Evolutionary conservation across 768 basidiomycete species (phyloP), one percentile per base, ranked within the genome.

Genomic region (Auricularia cornea): DNA sequence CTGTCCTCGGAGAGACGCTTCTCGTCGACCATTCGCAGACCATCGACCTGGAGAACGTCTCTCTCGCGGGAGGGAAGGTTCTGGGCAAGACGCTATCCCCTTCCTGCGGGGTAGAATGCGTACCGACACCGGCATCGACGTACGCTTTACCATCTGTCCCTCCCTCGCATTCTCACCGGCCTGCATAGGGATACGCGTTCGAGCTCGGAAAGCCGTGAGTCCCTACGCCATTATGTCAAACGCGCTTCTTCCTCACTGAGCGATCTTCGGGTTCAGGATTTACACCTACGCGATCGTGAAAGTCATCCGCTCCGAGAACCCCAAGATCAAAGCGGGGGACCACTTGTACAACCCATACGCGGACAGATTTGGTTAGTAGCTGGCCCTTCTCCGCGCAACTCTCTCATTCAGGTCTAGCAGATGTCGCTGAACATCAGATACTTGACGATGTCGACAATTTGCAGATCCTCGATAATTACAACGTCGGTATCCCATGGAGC

Each of bases 51-150:
- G 80, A 83, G 18, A 77, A 68, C 31, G 77, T 76, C 1, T 69
- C 77, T 1, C 69, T 83, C 44, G 70, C 81, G n/a, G 80, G 81
- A 0, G 80, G 81, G 0, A 18, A 48, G 23, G 67, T 83, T 62
- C 68, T 86, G 5, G 54, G 83, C 66, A 86, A 85, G 70, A 77
- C 77, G 0, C 75, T 86, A 68, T 83, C 51, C 81, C 81, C 0
- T 80, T 78, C 65, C 30, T 80, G 63, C 65, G 77, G 18, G 72
- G 73, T 10, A 68, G 69, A 35, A 81, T 84, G 82, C 68, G 75
- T 5, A 63, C 30, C 3, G 63, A 48, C 11, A 48, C 20, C 1
- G 23, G 20, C 11, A 20, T 23, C 10, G 20, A 23, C 6, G 44
- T 48, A 18, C 20, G 44, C 35, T 14, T 10, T 38, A 10, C 35